Conservation (phyloP, 208 protist genomes). For the Trypanosoma vivax region DNA sequence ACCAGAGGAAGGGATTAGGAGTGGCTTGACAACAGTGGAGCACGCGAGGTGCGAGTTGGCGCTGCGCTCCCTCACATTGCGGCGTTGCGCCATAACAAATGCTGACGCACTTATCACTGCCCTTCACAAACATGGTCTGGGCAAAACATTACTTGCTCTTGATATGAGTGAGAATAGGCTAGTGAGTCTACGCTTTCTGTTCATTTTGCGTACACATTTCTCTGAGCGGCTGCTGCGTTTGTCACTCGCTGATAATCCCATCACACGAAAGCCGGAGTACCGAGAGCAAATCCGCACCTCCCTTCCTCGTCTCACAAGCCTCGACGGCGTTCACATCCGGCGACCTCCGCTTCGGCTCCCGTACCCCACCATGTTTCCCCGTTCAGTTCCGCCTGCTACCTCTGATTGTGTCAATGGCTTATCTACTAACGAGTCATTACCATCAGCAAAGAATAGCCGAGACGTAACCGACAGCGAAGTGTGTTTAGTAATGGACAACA, state of each 20-base stretch:
- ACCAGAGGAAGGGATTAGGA: not conserved
- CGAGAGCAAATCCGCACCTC: slow-evolving; percentile 74
- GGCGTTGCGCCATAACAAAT: slow-evolving; percentile 39
- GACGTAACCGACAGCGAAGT: slow-evolving; percentile 14
- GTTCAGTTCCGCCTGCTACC: slow-evolving; percentile 17
- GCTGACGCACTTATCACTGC: slow-evolving; percentile 57
- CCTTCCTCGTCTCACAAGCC: slow-evolving; percentile 64
- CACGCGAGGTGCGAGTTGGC: slow-evolving; percentile 13
- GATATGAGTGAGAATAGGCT: slow-evolving; percentile 75
- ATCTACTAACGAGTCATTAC: not conserved
- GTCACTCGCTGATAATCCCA: slow-evolving; percentile 63
- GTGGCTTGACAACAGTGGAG: not conserved
- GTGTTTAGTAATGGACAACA: slow-evolving; percentile 38
- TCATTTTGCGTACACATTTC: slow-evolving; percentile 61
- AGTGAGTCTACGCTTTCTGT: slow-evolving; percentile 73
- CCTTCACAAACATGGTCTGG: slow-evolving; percentile 49
- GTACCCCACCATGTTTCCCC: slow-evolving; percentile 35
- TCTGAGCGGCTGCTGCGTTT: slow-evolving; percentile 64
- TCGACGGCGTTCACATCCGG: slow-evolving; percentile 74
- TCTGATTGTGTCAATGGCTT: not conserved
- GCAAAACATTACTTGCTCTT: slow-evolving; percentile 51
- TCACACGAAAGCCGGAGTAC: slow-evolving; percentile 85
- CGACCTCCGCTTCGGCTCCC: slow-evolving; percentile 62
- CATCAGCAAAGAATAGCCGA: not conserved
- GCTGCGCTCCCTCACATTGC: slow-evolving; percentile 44